A percentile compares a stretch with the other conserved stretches of the same genome.
Evolutionary conservation across 1,284 basidiomycete species (phyloP).

Genomic region (Microbotryum lychnidis-dioicae): DNA sequence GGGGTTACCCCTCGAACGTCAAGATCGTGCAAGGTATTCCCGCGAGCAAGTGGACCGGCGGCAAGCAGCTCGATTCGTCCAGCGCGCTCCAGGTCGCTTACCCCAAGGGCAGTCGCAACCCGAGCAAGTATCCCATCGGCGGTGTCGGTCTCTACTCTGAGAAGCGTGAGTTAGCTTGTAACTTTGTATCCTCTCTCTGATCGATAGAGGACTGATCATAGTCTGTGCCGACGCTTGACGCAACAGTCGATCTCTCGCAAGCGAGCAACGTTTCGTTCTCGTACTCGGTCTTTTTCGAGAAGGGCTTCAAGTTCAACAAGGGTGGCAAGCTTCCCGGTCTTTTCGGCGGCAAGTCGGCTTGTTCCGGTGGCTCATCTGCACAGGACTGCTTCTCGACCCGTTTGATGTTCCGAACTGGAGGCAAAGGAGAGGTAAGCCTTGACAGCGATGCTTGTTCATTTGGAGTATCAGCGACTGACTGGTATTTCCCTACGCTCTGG

Average conservation of each 20-base stretch:
- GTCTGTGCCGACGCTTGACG: not conserved
- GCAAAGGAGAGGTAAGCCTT: slow-evolving; percentile 34
- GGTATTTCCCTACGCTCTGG: slow-evolving; percentile 47
- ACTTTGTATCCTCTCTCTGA: not conserved
- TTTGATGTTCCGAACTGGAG: slow-evolving; percentile 26
- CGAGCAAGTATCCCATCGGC: slow-evolving; percentile 22
- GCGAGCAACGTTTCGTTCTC: slow-evolving; percentile 27
- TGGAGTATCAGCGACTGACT: not conserved
- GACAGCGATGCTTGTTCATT: slow-evolving; percentile 32
- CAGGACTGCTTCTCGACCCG: slow-evolving; percentile 32
- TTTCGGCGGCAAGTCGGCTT: slow-evolving; percentile 35
- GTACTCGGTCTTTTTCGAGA: slow-evolving; percentile 38
- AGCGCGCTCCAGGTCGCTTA: slow-evolving; percentile 27
- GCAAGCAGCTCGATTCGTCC: slow-evolving; percentile 3
- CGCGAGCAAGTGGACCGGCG: slow-evolving; percentile 10
- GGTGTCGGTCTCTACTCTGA: slow-evolving; percentile 33
- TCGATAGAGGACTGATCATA: not conserved
- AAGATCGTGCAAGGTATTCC: slow-evolving; percentile 15
- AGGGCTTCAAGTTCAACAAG: slow-evolving; percentile 37
- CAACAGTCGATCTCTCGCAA: slow-evolving; percentile 17
- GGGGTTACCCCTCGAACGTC: slow-evolving; percentile 15
- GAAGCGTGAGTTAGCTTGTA: slow-evolving; percentile 18
- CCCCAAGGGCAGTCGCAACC: slow-evolving; percentile 28
- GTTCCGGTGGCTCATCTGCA: slow-evolving; percentile 19
- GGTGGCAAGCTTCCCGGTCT: slow-evolving; percentile 34